Conservation (phyloP, 495 filamentous ascomycete species). For the Apodospora peruviana region DNA sequence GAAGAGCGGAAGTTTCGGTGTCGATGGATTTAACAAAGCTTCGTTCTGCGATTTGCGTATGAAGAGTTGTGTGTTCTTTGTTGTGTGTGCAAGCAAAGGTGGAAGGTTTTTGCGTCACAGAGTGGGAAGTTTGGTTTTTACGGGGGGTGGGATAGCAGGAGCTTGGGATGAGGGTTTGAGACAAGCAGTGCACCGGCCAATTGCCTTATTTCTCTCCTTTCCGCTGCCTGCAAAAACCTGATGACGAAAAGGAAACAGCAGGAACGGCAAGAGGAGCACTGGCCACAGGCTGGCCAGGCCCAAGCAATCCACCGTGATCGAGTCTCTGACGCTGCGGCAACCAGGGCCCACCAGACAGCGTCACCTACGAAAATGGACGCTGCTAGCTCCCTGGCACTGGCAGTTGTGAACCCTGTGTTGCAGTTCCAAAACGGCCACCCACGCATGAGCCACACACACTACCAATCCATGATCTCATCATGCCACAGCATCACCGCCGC, state of each 20-base stretch:
- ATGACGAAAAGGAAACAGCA: conserved; percentile 9
- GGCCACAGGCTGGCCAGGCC: not conserved
- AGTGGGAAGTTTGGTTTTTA: conserved; percentile 2
- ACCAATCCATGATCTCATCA: conserved; percentile 34
- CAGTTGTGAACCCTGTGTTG: not conserved
- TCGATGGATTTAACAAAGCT: no score
- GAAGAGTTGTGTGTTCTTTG: no score
- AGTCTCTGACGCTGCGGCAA: not conserved
- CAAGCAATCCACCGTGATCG: no score
- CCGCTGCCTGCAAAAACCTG: conserved; percentile 2
- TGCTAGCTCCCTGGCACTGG: not conserved
- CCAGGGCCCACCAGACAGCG: not conserved
- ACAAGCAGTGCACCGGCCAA: no score
- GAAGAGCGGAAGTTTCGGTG: not conserved
- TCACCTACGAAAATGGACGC: not conserved
- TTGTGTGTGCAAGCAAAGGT: not conserved
- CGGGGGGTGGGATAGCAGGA: conserved; percentile 6
- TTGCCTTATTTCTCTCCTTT: no score
- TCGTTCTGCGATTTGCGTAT: no score
- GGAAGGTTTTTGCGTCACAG: not conserved
- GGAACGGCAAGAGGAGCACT: not conserved
- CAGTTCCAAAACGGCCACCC: conserved; percentile 2
- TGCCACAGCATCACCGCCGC: conserved; percentile 14
- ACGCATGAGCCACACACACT: conserved; percentile 11
- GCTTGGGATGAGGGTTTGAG: conserved; percentile 12